Evolutionary conservation across 176 grass and related monocot species (phyloP).

Genomic region (Tuctoria greenei): DNA sequence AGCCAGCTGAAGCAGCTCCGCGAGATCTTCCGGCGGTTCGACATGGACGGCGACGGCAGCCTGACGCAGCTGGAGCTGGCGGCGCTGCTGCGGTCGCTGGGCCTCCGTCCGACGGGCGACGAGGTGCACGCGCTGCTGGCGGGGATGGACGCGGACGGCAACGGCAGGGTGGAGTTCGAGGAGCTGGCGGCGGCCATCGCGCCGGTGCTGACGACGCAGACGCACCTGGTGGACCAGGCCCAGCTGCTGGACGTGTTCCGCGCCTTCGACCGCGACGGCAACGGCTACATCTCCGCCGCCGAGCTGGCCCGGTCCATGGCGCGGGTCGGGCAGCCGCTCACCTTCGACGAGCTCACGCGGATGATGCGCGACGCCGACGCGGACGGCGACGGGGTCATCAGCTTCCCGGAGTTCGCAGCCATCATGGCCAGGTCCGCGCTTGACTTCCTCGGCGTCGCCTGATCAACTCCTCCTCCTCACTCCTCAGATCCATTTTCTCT

Average conservation of each 20-base stretch:
- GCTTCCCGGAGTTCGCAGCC: conserved; percentile 63
- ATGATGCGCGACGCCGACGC: conserved; percentile 78
- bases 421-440: conserved; percentile 77
- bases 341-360: conserved; percentile 61
- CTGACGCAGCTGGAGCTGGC: conserved; percentile 80
- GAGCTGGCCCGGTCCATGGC: conserved; percentile 79
- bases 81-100: conserved; percentile 60
- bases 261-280: conserved; percentile 71
- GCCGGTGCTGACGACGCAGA: conserved; percentile 63
- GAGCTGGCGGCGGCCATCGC: conserved; percentile 73
- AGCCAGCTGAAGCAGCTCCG: conserved; percentile 84
- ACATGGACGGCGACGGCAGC: conserved; percentile 75
- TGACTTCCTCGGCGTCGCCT: conserved; percentile 68
- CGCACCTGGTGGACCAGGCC: conserved; percentile 58
- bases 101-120: conserved; percentile 64
- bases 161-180: conserved; percentile 65
- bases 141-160: conserved; percentile 70
- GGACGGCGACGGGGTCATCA: conserved; percentile 75
- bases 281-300: conserved; percentile 65
- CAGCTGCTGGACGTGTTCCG: conserved; percentile 76
- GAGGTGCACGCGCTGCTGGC: conserved; percentile 59
- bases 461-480: too few relatives aligned
- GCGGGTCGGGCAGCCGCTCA: conserved; percentile 61
- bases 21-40: conserved; percentile 67
- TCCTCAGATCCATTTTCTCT: too few relatives aligned